Base-by-base conservation (phyloP, 306 rosid species). In the Pterocarpus santalinus region DNA sequence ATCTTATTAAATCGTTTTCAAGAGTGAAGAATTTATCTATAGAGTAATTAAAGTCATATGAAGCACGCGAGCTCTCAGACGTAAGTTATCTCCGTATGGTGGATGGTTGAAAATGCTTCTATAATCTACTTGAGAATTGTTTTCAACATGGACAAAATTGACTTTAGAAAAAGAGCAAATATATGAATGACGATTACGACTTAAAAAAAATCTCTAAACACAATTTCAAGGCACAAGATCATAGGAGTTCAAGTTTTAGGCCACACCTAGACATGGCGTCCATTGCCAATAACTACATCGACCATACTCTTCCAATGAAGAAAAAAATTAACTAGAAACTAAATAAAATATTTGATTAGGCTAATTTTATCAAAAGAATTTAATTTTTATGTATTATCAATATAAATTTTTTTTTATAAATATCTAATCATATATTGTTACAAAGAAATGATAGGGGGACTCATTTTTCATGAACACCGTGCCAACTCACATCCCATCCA, bases 81-180 rank as follows among this genome's bases (percentile, higher is more conserved):
- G 77, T 58, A 79, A 73, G 77, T 78, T 84, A 80, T 56, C 70
- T 75, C 33, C 9, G 8, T 49, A 30, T 32, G 76, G 70, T 41
- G 73, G 80, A 68, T 61, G 65, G 68, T 70, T 80, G 78, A 79
- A 80, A 75, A 61, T 51, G 28, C 65, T 34, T 55, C 38, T 46
- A 13, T 67, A 79, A 57, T 69, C 28, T 60, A 46, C 60, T 61
- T 61, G 22, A 43, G 57, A 76, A 35, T 58, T 57, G 46, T 76
- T 81, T 46, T 75, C 85, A 65, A 72, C 81, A 49, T 77, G 44
- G 58, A 73, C 60, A 76, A 44, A 81, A 65, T 85, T 85, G 86
- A 82, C 81, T 73, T 81, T 73, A 32, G 15, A 61, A 51, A 72
- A 52, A 57, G 15, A 79, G 38, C 65, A 63, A 76, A 80, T 62